Evolutionary conservation across 441 rosid species (phyloP).

Genomic region (Manihot esculenta): DNA sequence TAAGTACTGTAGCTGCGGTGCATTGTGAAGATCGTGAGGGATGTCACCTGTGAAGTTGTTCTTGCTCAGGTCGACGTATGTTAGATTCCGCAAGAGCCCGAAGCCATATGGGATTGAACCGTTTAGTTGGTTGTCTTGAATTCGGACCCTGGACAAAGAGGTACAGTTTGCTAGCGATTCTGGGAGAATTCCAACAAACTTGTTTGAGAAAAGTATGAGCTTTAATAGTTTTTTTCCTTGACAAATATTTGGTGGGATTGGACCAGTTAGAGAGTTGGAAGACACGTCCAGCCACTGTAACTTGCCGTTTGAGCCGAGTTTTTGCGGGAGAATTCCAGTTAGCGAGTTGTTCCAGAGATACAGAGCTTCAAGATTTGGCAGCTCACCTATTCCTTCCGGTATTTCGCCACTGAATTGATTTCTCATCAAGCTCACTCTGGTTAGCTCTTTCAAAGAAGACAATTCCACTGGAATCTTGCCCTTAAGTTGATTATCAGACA

Average conservation of each 20-base stretch:
- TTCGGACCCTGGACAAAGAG: constrained; percentile 61
- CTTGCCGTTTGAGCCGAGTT: constrained; percentile 72
- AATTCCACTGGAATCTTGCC: constrained; percentile 65
- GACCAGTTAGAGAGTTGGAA: constrained; percentile 66
- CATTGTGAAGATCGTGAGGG: constrained; percentile 64
- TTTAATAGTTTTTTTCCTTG: constrained; percentile 71
- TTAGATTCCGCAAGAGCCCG: constrained; percentile 56
- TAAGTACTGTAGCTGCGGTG: constrained; percentile 58
- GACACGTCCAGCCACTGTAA: constrained; percentile 71
- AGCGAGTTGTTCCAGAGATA: constrained; percentile 70
- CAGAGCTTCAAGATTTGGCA: constrained; percentile 57
- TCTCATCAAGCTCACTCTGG: constrained; percentile 56
- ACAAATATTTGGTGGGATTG: constrained; percentile 75
- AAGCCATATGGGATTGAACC: constrained; percentile 76
- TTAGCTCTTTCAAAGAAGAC: constrained; percentile 51
- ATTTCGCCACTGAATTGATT: constrained; percentile 59
- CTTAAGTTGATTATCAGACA: constrained; percentile 64
- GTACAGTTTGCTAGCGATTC: constrained; percentile 54
- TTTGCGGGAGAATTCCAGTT: constrained; percentile 69
- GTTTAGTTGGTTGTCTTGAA: constrained; percentile 60
- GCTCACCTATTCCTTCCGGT: constrained; percentile 62
- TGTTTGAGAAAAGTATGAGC: constrained; percentile 87
- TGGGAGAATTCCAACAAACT: constrained; percentile 50
- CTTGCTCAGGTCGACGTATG: constrained; percentile 64
- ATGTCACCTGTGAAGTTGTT: constrained; percentile 67